These are phyloP conservation scores for Starmera amethionina DNA, from an alignment of 805 yeast genomes.

Conservation along the genomic window DNA sequence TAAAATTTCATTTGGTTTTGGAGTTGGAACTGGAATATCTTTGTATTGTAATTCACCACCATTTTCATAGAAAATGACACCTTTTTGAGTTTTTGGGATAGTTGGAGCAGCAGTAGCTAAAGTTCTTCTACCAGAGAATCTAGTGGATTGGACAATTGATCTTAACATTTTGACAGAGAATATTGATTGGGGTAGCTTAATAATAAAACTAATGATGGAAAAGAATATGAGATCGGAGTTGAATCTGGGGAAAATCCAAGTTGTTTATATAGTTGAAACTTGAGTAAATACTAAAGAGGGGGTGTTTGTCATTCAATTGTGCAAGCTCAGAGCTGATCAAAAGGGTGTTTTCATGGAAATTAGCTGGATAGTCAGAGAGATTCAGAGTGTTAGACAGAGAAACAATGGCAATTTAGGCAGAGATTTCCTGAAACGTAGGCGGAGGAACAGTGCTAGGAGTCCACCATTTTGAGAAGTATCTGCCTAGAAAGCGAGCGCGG, in stretches of 20 bases:
- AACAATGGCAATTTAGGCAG: too few species aligned
- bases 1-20: constrained; percentile 68
- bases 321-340: too few species aligned
- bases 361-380: too few species aligned
- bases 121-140: not conserved
- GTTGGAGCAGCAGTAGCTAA: constrained; percentile 10
- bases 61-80: constrained; percentile 46
- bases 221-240: not conserved
- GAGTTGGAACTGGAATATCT: constrained; percentile 74
- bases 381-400: too few species aligned
- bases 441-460: too few species aligned
- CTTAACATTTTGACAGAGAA: not conserved
- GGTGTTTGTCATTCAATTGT: too few species aligned
- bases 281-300: too few species aligned
- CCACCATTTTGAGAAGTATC: too few species aligned
- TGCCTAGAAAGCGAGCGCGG: too few species aligned
- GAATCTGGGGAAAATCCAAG: not conserved
- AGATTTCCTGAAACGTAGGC: too few species aligned
- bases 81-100: constrained; percentile 37
- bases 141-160: not conserved
- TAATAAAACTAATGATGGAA: not conserved
- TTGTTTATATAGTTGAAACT: not conserved
- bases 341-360: too few species aligned
- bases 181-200: not conserved
- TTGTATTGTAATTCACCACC: constrained; percentile 56